phyloP scores from a whole-genome alignment of 1,284 basidiomycete species.

The Chalciporus sp. region DNA sequence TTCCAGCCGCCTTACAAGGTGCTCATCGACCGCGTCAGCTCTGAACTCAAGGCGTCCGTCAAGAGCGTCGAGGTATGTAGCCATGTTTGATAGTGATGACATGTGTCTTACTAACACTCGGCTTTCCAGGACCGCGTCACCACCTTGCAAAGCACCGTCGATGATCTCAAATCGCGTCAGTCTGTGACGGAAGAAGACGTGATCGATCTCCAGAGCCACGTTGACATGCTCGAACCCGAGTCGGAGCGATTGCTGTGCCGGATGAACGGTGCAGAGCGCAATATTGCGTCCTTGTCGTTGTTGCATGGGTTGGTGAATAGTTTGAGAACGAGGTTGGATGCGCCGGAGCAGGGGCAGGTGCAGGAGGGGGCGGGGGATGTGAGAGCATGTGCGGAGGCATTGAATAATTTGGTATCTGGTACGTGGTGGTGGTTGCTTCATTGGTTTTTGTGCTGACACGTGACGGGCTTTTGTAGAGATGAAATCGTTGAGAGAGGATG shows the following conservation, averaged over 20 bases:
- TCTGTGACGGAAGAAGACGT: conserved; percentile 37
- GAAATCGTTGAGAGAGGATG: conserved; percentile 35
- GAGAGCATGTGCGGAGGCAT: conserved; percentile 30
- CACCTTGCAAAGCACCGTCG: conserved; percentile 22
- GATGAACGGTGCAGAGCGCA: conserved; percentile 31
- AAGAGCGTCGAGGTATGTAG: conserved; percentile 24
- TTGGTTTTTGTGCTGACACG: too few species aligned
- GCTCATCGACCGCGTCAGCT: conserved; percentile 21
- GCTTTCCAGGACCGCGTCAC: conserved; percentile 27
- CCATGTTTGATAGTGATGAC: not conserved
- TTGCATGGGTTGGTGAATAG: conserved; percentile 43
- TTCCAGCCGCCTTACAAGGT: conserved; percentile 18
- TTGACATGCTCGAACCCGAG: conserved; percentile 42
- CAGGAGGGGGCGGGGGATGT: conserved; percentile 25
- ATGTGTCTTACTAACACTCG: conserved; percentile 1
- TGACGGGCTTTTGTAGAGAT: conserved; percentile 29
- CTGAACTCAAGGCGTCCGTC: conserved; percentile 27
- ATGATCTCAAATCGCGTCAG: conserved; percentile 28
- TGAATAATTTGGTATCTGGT: conserved; percentile 36
- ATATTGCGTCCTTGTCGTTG: conserved; percentile 38
- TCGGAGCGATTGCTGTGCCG: conserved; percentile 37
- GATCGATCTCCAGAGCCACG: conserved; percentile 44
- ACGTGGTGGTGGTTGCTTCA: conserved; percentile 1
- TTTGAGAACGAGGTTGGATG: conserved; percentile 37
- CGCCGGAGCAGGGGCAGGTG: conserved; percentile 11